Conservation (phyloP, 345 rosid genomes). For the Salix arbutifolia region DNA sequence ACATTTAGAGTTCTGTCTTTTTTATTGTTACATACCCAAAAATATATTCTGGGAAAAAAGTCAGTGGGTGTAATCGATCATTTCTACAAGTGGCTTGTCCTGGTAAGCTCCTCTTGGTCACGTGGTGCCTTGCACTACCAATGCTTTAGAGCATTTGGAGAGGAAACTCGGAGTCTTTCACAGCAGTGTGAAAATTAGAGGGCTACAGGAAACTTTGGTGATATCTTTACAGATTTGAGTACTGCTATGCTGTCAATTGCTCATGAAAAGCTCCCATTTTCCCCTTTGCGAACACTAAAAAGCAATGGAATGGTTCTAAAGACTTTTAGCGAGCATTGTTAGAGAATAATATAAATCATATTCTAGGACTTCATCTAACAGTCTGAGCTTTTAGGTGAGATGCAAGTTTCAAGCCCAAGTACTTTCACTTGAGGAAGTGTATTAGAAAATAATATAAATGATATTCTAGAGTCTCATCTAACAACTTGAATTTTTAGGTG, state of each 20-base stretch:
- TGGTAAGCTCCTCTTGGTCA: not conserved
- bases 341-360: no score
- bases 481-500: no score
- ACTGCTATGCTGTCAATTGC: constrained; percentile 29
- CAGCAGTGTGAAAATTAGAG: not conserved
- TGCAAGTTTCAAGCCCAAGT: no score
- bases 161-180: not conserved
- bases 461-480: no score
- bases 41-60: not conserved
- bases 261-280: constrained; percentile 21
- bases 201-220: not conserved
- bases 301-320: constrained; percentile 26
- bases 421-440: no score
- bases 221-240: not conserved
- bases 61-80: not conserved
- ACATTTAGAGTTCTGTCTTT: not conserved
- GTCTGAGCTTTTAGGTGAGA: no score
- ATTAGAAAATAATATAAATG: no score
- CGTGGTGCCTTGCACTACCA: not conserved
- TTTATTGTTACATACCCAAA: not conserved
- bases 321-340: constrained; percentile 22
- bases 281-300: constrained; percentile 11
- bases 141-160: not conserved
- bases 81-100: not conserved
- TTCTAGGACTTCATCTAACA: no score